Conservation (phyloP, 202 grass and related monocot genomes). For the Saccharum hybrid region DNA sequence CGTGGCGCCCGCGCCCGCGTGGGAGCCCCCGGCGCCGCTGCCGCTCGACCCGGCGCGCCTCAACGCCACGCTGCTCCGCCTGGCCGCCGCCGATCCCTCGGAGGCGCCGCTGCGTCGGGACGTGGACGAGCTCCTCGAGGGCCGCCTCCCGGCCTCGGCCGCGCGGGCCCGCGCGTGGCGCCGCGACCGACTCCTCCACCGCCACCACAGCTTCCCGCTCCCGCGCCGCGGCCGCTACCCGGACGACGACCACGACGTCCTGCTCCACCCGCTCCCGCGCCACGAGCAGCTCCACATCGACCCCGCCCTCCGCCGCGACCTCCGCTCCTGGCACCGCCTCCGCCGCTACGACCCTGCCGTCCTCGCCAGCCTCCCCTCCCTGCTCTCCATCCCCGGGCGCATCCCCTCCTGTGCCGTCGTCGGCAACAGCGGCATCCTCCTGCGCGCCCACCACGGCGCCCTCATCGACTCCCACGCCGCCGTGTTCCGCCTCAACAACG, state of each 20-base stretch:
- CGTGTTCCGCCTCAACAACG: slow-evolving; percentile 93
- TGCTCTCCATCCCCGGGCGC: slow-evolving; percentile 40
- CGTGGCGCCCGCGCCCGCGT: slow-evolving; percentile 7
- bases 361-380: slow-evolving; percentile 53
- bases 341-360: slow-evolving; percentile 68
- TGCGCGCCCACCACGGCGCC: slow-evolving; percentile 56
- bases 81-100: slow-evolving; percentile 56
- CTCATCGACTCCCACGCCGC: slow-evolving; percentile 80
- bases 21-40: neutral
- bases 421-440: slow-evolving; percentile 92
- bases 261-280: slow-evolving; percentile 56
- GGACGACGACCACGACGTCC: slow-evolving; percentile 32
- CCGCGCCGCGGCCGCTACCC: slow-evolving; percentile 34
- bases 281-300: slow-evolving; percentile 52
- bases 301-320: slow-evolving; percentile 55
- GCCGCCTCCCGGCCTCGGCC: slow-evolving; percentile 53
- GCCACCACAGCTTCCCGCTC: slow-evolving; percentile 27
- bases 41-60: slow-evolving; percentile 34
- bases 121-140: slow-evolving; percentile 72
- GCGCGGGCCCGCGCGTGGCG: slow-evolving; percentile 51
- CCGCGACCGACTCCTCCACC: slow-evolving; percentile 55
- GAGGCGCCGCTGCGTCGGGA: slow-evolving; percentile 61
- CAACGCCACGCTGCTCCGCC: slow-evolving; percentile 75
- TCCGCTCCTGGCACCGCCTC: slow-evolving; percentile 72
- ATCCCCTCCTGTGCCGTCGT: slow-evolving; percentile 78